Evolutionary conservation across 352 stramenopile species (phyloP).

Genomic region (Saprolegnia parasitica): DNA sequence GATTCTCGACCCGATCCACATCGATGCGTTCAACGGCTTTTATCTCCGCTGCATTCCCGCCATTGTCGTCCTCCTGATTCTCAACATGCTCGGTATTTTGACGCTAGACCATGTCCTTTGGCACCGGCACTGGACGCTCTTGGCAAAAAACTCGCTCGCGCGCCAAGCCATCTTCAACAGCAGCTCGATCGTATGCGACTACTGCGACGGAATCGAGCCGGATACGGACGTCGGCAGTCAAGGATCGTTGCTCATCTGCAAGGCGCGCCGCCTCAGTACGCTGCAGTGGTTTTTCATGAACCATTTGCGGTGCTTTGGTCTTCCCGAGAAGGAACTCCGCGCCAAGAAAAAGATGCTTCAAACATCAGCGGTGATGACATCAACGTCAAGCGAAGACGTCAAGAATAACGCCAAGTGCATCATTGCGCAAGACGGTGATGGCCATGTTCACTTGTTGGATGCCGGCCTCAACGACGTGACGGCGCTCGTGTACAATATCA

Average conservation of each 20-base stretch:
- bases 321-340: slow-evolving; percentile 21
- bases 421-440: slow-evolving; percentile 13
- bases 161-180: slow-evolving; percentile 25
- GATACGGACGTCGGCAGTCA: background rate
- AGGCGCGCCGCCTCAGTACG: slow-evolving; percentile 16
- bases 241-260: background rate
- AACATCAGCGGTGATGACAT: background rate
- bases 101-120: slow-evolving; percentile 7
- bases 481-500: slow-evolving; percentile 24
- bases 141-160: slow-evolving; percentile 9
- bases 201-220: background rate
- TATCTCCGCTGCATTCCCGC: background rate
- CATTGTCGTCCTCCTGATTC: background rate
- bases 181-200: slow-evolving; percentile 10
- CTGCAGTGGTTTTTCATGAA: slow-evolving; percentile 28
- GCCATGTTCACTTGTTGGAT: slow-evolving; percentile 23
- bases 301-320: slow-evolving; percentile 16
- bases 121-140: background rate
- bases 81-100: background rate
- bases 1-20: background rate
- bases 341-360: slow-evolving; percentile 6
- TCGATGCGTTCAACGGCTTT: slow-evolving; percentile 14
- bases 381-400: background rate
- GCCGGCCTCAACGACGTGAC: slow-evolving; percentile 16
- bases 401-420: background rate